A percentile compares a stretch with the other conserved stretches of the same genome.
Evolutionary conservation across 2,329 filamentous ascomycete species (phyloP).

Genomic region (Phyllosticta paracitricarpa): DNA sequence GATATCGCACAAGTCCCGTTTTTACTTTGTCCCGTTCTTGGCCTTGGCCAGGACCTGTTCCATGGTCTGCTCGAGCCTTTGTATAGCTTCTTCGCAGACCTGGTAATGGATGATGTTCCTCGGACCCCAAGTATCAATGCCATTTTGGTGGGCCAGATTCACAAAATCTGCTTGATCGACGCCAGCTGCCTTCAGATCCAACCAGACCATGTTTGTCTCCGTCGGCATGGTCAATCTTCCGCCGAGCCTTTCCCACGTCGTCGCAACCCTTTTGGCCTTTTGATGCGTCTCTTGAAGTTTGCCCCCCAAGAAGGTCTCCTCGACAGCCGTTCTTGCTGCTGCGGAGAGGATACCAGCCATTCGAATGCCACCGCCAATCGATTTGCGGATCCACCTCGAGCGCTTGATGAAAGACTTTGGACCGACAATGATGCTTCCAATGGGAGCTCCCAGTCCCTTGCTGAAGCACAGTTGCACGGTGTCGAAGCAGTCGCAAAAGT

Average conservation of each 20-base stretch:
- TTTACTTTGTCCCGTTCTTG: not conserved
- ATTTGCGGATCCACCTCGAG: slow-evolving; percentile 68
- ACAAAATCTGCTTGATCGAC: slow-evolving; percentile 44
- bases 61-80: slow-evolving; percentile 14
- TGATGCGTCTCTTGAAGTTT: slow-evolving; percentile 51
- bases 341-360: slow-evolving; percentile 69
- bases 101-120: slow-evolving; percentile 64
- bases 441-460: slow-evolving; percentile 72
- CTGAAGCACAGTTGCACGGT: slow-evolving; percentile 70
- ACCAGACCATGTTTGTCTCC: slow-evolving; percentile 89
- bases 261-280: slow-evolving; percentile 51
- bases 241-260: slow-evolving; percentile 58
- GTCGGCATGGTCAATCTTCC: slow-evolving; percentile 59
- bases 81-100: slow-evolving; percentile 55
- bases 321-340: slow-evolving; percentile 64
- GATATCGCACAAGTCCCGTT: not conserved
- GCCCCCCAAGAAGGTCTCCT: slow-evolving; percentile 67
- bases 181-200: slow-evolving; percentile 57
- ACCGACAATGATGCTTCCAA: slow-evolving; percentile 64
- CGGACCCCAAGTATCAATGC: slow-evolving; percentile 46
- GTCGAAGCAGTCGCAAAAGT: slow-evolving; percentile 61
- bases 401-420: slow-evolving; percentile 50
- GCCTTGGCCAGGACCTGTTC: not conserved
- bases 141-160: slow-evolving; percentile 45
- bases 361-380: slow-evolving; percentile 67